Conservation (phyloP, 805 yeast species). For the Vanderwaltozyma yarrowii region DNA sequence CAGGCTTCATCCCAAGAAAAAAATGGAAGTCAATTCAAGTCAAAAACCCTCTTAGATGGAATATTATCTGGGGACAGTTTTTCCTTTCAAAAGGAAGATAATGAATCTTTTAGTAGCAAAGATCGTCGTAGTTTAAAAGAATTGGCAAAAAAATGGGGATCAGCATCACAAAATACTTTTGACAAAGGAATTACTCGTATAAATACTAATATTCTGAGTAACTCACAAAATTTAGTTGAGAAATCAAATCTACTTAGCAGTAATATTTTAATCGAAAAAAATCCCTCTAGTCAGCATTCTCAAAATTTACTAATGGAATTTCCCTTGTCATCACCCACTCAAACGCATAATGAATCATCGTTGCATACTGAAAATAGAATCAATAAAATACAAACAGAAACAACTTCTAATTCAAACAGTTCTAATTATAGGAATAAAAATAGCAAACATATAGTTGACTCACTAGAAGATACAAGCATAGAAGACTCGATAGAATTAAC, state of each 20-base stretch:
- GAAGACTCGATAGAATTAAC: too few relatives aligned
- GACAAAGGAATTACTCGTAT: too few relatives aligned
- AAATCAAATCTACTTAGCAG: too few relatives aligned
- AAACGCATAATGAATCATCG: too few relatives aligned
- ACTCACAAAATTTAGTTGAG: too few relatives aligned
- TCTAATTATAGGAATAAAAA: too few relatives aligned
- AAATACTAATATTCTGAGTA: too few relatives aligned
- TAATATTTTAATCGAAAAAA: not conserved
- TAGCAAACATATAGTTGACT: too few relatives aligned
- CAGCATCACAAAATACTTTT: not conserved
- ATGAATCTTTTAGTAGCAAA: not conserved
- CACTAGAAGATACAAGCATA: too few relatives aligned
- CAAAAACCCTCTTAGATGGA: not conserved
- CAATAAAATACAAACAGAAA: too few relatives aligned
- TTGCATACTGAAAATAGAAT: too few relatives aligned
- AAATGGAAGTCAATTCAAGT: not conserved
- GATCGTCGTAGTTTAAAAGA: not conserved
- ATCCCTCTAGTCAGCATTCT: not conserved
- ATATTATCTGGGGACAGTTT: not conserved
- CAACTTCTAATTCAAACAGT: too few relatives aligned
- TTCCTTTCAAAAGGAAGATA: not conserved
- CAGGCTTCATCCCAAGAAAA: not conserved
- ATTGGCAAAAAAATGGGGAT: not conserved
- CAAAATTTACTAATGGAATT: constrained; percentile 4
- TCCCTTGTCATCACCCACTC: constrained; percentile 12